Conservation (phyloP, 2,329 filamentous ascomycete genomes). For the Cladosporium sphaerospermum region DNA sequence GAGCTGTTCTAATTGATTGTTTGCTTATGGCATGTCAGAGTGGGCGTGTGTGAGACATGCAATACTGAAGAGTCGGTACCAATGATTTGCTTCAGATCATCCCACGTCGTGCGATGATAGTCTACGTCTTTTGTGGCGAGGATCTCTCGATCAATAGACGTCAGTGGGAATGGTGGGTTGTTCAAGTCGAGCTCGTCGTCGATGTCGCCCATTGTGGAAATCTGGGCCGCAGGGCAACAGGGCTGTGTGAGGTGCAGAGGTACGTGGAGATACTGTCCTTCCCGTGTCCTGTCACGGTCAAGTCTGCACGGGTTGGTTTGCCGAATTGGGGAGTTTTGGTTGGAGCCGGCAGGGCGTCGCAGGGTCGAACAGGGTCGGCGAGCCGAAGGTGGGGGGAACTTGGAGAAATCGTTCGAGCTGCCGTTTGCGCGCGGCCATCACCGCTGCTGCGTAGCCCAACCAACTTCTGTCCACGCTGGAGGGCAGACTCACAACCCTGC, state of each 20-base stretch:
- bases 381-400: too few species aligned
- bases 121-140: conserved; percentile 48
- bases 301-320: too few species aligned
- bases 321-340: too few species aligned
- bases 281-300: too few species aligned
- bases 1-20: conserved; percentile 50
- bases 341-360: too few species aligned
- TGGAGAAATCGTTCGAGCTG: too few species aligned
- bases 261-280: too few species aligned
- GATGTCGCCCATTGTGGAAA: conserved; percentile 13
- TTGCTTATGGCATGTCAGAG: conserved; percentile 20
- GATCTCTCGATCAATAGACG: conserved; percentile 43
- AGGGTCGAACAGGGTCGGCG: too few species aligned
- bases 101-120: conserved; percentile 47
- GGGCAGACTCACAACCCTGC: not conserved
- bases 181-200: conserved; percentile 26
- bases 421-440: too few species aligned
- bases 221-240: not conserved
- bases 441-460: too few species aligned
- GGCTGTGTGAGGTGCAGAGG: too few species aligned
- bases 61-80: conserved; percentile 32
- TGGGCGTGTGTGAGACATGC: not conserved
- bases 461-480: too few species aligned
- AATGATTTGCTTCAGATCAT: conserved; percentile 47
- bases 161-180: conserved; percentile 41